phyloP scores from a whole-genome alignment of 768 basidiomycete genomes.

The Suillus paluster region DNA sequence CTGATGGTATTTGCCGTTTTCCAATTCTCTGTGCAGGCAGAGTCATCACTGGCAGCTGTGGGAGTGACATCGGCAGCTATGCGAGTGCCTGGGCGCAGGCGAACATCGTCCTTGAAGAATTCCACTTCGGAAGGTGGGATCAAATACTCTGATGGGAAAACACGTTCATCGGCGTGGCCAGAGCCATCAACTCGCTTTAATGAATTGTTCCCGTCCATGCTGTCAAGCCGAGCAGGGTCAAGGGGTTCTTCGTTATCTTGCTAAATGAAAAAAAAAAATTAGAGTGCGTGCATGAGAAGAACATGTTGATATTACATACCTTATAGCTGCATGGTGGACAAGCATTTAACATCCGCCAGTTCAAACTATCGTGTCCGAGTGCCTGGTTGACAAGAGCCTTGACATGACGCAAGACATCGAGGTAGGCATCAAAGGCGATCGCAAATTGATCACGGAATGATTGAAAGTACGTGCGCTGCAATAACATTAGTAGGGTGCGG shows the following conservation, averaged over 20 bases:
- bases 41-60: background rate
- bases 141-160: conserved; percentile 31
- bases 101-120: conserved; percentile 20
- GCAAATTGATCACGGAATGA: conserved; percentile 22
- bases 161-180: conserved; percentile 20
- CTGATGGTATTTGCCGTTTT: conserved; percentile 32
- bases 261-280: background rate
- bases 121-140: conserved; percentile 32
- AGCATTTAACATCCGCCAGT: conserved; percentile 37
- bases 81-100: conserved; percentile 6
- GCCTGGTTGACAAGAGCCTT: conserved; percentile 24
- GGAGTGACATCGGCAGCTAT: conserved; percentile 4
- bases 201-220: conserved; percentile 42
- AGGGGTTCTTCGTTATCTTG: conserved; percentile 32
- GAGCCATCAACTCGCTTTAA: conserved; percentile 32
- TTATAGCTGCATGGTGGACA: conserved; percentile 44
- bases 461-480: conserved; percentile 16
- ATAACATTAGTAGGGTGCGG: conserved; percentile 32
- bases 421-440: conserved; percentile 41
- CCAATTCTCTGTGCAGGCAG: conserved; percentile 37
- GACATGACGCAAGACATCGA: conserved; percentile 28
- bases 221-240: conserved; percentile 24
- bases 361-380: conserved; percentile 30
- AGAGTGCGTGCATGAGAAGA: too few species aligned
- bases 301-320: conserved; percentile 19